These are phyloP conservation scores for Physcomitrium patens DNA, from an alignment of 225 moss, liverwort and hornwort genomes.

Conservation along the genomic window DNA sequence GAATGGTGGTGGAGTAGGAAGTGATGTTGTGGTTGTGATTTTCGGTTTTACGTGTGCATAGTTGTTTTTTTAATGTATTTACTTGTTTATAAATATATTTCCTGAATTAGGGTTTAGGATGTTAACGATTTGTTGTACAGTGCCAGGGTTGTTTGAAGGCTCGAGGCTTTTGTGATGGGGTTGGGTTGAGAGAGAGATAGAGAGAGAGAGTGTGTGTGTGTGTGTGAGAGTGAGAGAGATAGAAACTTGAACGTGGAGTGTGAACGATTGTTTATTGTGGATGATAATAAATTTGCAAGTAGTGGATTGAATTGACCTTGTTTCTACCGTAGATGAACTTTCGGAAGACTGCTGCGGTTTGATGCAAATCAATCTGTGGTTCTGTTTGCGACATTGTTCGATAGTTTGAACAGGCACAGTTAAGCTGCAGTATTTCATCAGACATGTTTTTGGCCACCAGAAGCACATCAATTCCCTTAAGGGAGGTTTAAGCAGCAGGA, in stretches of 20 bases:
- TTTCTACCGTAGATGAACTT: conserved; percentile 2
- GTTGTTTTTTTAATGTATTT: no score
- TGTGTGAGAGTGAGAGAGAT: conserved; percentile 16
- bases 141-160: not conserved
- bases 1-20: not conserved
- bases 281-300: not conserved
- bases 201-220: no score
- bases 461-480: conserved; percentile 27
- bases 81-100: no score
- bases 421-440: conserved; percentile 5
- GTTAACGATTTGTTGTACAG: no score
- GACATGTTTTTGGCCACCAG: conserved; percentile 31
- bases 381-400: conserved; percentile 15
- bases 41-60: not conserved
- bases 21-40: not conserved
- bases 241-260: conserved; percentile 6
- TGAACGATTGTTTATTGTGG: not conserved
- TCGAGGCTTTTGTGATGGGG: not conserved
- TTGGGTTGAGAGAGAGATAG: conserved; percentile 2
- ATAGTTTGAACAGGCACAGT: no score
- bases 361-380: conserved; percentile 13
- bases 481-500: conserved; percentile 24
- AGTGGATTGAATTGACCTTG: conserved; percentile 18
- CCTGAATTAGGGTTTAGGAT: no score
- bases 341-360: conserved; percentile 16